phyloP scores from a whole-genome alignment of 2,329 filamentous ascomycete genomes.

The Bipolaris gigantea region DNA sequence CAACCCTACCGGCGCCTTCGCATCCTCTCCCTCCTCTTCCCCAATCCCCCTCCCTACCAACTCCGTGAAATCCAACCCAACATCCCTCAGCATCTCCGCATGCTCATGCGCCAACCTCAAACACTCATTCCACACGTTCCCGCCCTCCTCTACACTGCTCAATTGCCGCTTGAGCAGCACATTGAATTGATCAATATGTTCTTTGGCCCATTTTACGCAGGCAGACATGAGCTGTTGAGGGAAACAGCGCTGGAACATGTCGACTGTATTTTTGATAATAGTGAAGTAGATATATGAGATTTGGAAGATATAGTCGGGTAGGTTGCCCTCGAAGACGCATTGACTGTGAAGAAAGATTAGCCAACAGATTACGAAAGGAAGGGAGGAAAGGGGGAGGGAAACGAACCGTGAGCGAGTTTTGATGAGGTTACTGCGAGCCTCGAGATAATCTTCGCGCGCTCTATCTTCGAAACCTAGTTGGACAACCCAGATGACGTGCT shows the following conservation, averaged over 20 bases:
- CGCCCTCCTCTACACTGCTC: conserved; percentile 78
- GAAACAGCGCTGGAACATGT: conserved; percentile 79
- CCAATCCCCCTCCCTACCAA: conserved; percentile 62
- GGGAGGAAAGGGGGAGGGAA: background rate
- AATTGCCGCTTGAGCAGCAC: conserved; percentile 78
- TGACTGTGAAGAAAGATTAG: conserved; percentile 58
- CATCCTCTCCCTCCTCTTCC: conserved; percentile 9
- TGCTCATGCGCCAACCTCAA: conserved; percentile 80
- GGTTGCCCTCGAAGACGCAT: conserved; percentile 91
- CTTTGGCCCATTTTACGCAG: conserved; percentile 98
- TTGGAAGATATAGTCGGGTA: conserved; percentile 92
- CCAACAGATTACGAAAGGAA: background rate
- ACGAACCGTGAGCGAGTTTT: conserved; percentile 76
- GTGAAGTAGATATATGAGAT: conserved; percentile 95
- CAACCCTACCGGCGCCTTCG: conserved; percentile 27
- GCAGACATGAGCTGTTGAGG: conserved; percentile 85
- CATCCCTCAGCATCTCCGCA: conserved; percentile 76
- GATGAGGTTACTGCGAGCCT: conserved; percentile 75
- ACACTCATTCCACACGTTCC: conserved; percentile 78
- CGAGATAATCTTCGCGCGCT: conserved; percentile 83
- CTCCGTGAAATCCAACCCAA: conserved; percentile 86
- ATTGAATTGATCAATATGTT: conserved; percentile 90
- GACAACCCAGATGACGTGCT: conserved; percentile 81
- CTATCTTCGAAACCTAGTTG: conserved; percentile 87
- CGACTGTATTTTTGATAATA: conserved; percentile 89